Evolutionary conservation across 2,329 filamentous ascomycete species (phyloP), one percentile per base, ranked within the genome.

Genomic region (Penicillium sp.): DNA sequence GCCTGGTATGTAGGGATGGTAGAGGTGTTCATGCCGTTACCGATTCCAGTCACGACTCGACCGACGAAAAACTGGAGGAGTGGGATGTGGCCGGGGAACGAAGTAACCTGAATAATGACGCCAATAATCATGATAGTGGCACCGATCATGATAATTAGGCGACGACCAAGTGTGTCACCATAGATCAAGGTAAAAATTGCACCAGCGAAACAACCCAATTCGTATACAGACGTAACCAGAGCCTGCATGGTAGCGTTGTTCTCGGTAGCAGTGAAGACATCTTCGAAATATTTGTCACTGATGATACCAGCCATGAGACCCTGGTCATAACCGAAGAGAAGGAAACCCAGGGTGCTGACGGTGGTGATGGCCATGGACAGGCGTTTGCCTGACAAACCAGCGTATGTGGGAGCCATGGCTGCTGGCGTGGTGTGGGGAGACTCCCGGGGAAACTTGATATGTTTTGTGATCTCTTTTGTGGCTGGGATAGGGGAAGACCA

Each of bases 301-400:
- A 88, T 87, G 90, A 84, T 83, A 61, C 83, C 83, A 23, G 82
- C 84, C 83, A 85, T 85, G 64, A 85, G 82, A 65, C 83, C 83
- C 67, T 85, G 83, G 66, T 85, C 83, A 73, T 85, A 85, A 52
- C 83, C 83, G 69, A 86, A 86, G 45, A 86, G 73, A 62, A 86
- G 85, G 46, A 86, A 83, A 30, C 83, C 83, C 28, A 67, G 84
- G 0, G 84, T 87, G 3, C 84, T 58, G 18, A 69, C 66, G 42
- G 67, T 62, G 18, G 63, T 65, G 33, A 70, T 56, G 51, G 68
- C 69, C 59, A 69, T 63, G 53, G 56, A 57, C 23, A 61, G 11
- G 38, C 73, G 74, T 62, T 75, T 77, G 67, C 85, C 85, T 35
- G 79, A 80, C 59, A 87, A 74, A 69, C 84, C 84, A 67, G 81